phyloP scores from a whole-genome alignment of 805 yeast species.

The Saccharomycopsis sp. region DNA sequence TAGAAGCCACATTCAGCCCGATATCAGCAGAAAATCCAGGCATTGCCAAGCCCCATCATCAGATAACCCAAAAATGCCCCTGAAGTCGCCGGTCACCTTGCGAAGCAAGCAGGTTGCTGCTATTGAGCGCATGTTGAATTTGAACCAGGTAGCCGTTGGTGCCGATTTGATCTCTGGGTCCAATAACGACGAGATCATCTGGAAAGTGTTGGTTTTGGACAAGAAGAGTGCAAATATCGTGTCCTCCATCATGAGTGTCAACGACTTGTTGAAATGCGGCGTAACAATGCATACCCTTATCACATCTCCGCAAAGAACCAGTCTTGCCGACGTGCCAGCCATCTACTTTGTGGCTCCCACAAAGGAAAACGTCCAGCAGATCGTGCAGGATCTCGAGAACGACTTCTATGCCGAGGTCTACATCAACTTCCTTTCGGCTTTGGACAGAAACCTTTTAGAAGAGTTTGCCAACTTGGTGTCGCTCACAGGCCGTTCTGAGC shows the following conservation, averaged over 20 bases:
- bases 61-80: too few species aligned
- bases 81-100: constrained; percentile 6
- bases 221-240: constrained; percentile 73
- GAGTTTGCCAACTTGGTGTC: constrained; percentile 83
- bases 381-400: constrained; percentile 63
- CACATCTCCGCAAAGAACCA: constrained; percentile 56
- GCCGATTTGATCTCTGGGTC: constrained; percentile 49
- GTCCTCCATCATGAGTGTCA: constrained; percentile 87
- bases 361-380: constrained; percentile 58
- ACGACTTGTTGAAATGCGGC: constrained; percentile 84
- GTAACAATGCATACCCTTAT: constrained; percentile 84
- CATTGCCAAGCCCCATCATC: too few species aligned
- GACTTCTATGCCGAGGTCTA: constrained; percentile 76
- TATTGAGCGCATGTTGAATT: constrained; percentile 78
- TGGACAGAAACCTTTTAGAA: constrained; percentile 75
- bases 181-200: constrained; percentile 60
- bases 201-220: constrained; percentile 91
- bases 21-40: too few species aligned
- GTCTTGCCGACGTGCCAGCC: constrained; percentile 91
- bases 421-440: constrained; percentile 78
- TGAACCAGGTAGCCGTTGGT: constrained; percentile 44
- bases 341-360: constrained; percentile 90
- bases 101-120: constrained; percentile 28
- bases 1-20: too few species aligned
- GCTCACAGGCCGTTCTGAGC: constrained; percentile 56